Percentiles rank a stretch among this genome's conserved stretches.
phyloP scores from a whole-genome alignment of 2,329 filamentous ascomycete species.

The Hymenoscyphus scutula region DNA sequence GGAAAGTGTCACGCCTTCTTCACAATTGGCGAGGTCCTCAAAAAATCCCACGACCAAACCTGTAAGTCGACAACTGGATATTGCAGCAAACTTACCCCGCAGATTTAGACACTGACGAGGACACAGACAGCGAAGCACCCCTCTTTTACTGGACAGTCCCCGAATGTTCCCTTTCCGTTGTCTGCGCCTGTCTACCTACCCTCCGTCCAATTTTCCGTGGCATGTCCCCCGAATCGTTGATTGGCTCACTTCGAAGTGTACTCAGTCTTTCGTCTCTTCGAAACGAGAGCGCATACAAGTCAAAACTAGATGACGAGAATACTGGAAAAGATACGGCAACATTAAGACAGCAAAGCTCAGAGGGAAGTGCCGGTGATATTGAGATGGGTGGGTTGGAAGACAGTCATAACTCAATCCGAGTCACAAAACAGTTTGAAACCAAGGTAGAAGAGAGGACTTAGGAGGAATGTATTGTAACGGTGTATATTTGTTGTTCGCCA shows the following conservation, averaged over 20 bases:
- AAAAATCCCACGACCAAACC: not conserved
- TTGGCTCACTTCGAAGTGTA: not conserved
- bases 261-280: not conserved
- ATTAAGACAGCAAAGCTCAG: not conserved
- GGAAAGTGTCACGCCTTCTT: slow-evolving; percentile 4
- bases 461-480: no score
- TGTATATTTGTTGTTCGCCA: no score
- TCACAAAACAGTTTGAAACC: not conserved
- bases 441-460: not conserved
- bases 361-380: not conserved
- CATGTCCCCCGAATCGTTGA: slow-evolving; percentile 1
- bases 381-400: not conserved
- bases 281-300: not conserved
- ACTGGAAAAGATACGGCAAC: not conserved
- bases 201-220: not conserved
- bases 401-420: not conserved
- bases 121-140: not conserved
- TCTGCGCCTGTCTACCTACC: not conserved
- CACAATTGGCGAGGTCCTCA: not conserved
- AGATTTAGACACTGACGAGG: not conserved
- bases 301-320: not conserved
- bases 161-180: slow-evolving; percentile 1
- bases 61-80: no score
- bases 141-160: slow-evolving; percentile 3
- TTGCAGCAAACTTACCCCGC: no score